Percentiles rank a stretch among this genome's conserved stretches.
phyloP scores from a whole-genome alignment of 2,329 filamentous ascomycete species.

The Boeremia exigua region DNA sequence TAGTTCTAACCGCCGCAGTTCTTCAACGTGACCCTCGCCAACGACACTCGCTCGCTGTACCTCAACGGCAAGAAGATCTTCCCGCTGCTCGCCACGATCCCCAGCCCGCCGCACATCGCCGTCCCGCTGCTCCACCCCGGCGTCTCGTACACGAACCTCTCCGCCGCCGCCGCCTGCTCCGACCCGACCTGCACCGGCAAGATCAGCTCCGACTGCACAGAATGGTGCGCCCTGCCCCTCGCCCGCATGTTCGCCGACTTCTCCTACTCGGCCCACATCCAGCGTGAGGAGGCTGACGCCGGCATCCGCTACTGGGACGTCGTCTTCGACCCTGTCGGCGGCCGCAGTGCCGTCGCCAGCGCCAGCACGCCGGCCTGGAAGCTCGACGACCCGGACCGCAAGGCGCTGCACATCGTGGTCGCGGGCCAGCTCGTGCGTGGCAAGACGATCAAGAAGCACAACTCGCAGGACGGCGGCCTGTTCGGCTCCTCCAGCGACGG shows the following conservation, averaged over 20 bases:
- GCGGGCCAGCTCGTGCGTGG: conserved; percentile 24
- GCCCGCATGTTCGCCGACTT: conserved; percentile 27
- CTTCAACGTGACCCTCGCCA: conserved; percentile 40
- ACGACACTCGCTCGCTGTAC: conserved; percentile 34
- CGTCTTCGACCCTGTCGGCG: conserved; percentile 39
- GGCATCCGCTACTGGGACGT: conserved; percentile 36
- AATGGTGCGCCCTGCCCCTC: conserved; percentile 30
- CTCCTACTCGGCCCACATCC: conserved; percentile 28
- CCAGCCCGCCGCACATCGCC: conserved; percentile 29
- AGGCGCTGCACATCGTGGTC: conserved; percentile 36
- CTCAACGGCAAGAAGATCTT: conserved; percentile 37
- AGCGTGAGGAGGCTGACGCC: conserved; percentile 18
- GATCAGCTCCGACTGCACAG: conserved; percentile 8
- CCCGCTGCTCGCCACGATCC: conserved; percentile 32
- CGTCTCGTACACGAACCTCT: conserved; percentile 36
- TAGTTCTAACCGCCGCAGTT: conserved; percentile 24
- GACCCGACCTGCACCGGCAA: conserved; percentile 23
- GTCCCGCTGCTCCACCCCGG: conserved; percentile 25
- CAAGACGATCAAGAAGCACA: conserved; percentile 13
- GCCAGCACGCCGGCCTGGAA: conserved; percentile 14
- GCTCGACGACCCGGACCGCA: conserved; percentile 31
- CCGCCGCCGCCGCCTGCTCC: conserved; percentile 27
- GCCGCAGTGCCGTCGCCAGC: conserved; percentile 13
- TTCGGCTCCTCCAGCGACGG: conserved; percentile 26
- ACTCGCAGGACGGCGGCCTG: conserved; percentile 24